Evolutionary conservation across 179 eudicot genomes (phyloP).

Genomic region (Vitellaria paradoxa): DNA sequence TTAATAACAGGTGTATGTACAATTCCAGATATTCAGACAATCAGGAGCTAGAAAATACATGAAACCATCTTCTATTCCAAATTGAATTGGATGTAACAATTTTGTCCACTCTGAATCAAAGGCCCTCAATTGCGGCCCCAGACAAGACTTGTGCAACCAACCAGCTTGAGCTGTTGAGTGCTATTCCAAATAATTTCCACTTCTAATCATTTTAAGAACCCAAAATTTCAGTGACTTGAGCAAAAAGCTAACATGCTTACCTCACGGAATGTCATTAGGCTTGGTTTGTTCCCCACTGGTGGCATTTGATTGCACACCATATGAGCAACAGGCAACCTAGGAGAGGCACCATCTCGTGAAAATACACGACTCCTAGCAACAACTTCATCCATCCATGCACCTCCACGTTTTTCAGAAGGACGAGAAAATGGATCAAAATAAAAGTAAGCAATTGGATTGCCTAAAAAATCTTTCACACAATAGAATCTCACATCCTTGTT

Average conservation of each 20-base stretch:
- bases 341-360: conserved; percentile 67
- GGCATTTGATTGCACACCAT: conserved; percentile 99
- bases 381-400: conserved; percentile 99
- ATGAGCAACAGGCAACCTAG: conserved; percentile 94
- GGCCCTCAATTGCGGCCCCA: neutral
- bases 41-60: neutral
- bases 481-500: conserved; percentile 84
- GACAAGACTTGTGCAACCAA: too few species aligned
- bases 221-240: conserved; percentile 4
- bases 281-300: conserved; percentile 96
- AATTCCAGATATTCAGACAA: neutral
- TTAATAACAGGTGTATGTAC: neutral
- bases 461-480: conserved; percentile 76
- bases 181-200: too few species aligned
- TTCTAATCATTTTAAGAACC: neutral
- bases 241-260: conserved; percentile 38
- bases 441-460: conserved; percentile 76
- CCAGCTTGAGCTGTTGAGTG: too few species aligned
- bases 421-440: conserved; percentile 99
- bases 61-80: neutral
- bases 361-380: conserved; percentile 80
- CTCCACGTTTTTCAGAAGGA: conserved; percentile 96
- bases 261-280: conserved; percentile 98
- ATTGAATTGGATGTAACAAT: neutral
- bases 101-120: neutral